Percentiles rank a stretch among this genome's conserved stretches.
Evolutionary conservation across 192 early-diverging fungal genomes (phyloP).

Genomic region (Backusella sp.): DNA sequence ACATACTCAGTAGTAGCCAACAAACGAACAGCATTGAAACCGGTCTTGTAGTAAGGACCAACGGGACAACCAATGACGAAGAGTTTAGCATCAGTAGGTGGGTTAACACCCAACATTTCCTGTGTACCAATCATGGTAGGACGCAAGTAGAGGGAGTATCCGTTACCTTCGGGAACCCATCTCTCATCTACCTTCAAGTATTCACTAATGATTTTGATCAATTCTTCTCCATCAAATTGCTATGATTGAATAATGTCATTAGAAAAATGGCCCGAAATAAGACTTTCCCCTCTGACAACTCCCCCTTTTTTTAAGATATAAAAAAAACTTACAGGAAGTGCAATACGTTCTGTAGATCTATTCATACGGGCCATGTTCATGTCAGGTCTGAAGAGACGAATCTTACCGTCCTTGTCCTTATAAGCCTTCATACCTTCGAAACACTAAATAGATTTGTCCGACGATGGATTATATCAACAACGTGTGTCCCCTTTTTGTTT

Average conservation of each 20-base stretch:
- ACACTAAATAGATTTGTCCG: constrained; percentile 43
- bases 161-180: constrained; percentile 90
- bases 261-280: neutral
- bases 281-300: neutral
- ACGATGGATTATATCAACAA: neutral
- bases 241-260: constrained; percentile 2
- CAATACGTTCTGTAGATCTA: constrained; percentile 72
- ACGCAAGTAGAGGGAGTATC: constrained; percentile 92
- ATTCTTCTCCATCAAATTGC: constrained; percentile 73
- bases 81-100: constrained; percentile 73
- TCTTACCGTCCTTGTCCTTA: constrained; percentile 82
- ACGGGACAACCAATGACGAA: constrained; percentile 91
- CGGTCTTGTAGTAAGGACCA: constrained; percentile 96
- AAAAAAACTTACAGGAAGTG: constrained; percentile 66
- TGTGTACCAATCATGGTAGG: constrained; percentile 94
- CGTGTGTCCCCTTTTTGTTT: neutral
- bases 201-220: constrained; percentile 82
- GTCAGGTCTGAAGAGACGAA: constrained; percentile 94
- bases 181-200: constrained; percentile 75
- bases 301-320: neutral
- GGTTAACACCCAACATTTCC: constrained; percentile 78
- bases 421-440: constrained; percentile 96
- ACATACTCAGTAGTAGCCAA: constrained; percentile 83
- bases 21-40: constrained; percentile 85
- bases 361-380: constrained; percentile 95